Evolutionary conservation across 129 eudicot genomes (phyloP).

Genomic region (Pulicaria dysenterica): DNA sequence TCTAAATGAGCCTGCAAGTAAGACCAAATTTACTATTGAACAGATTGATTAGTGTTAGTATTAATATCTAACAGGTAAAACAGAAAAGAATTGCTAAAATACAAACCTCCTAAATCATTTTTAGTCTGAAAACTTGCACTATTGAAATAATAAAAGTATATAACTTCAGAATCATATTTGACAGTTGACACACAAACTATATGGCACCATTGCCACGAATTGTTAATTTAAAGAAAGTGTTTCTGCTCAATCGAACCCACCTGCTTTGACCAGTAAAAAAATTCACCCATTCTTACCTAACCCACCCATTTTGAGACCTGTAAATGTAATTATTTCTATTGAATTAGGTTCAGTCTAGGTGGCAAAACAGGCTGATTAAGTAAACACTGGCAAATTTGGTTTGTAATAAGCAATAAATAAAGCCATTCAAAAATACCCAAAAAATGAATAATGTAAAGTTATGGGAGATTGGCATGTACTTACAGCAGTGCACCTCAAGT

Average conservation of each 20-base stretch:
- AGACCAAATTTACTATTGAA: neutral
- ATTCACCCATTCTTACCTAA: too few relatives aligned
- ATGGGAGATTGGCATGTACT: slow-evolving; percentile 26
- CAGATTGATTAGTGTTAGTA: neutral
- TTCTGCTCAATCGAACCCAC: neutral
- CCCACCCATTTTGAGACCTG: too few relatives aligned
- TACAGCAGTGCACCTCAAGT: slow-evolving; percentile 61
- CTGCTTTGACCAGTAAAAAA: neutral
- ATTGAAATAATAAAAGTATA: too few relatives aligned
- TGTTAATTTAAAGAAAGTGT: neutral
- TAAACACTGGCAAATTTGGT: neutral
- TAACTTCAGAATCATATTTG: neutral
- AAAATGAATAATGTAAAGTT: neutral
- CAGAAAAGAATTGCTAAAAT: neutral
- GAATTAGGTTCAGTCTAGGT: too few relatives aligned
- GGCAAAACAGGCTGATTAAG: neutral
- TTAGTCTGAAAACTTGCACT: too few relatives aligned
- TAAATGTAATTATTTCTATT: too few relatives aligned
- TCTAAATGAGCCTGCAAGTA: too few relatives aligned
- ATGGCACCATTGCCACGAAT: neutral
- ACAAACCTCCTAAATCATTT: neutral
- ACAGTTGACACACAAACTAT: neutral
- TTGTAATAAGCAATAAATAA: neutral
- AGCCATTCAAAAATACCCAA: neutral
- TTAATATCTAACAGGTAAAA: neutral